Evolutionary conservation across 2,329 filamentous ascomycete species (phyloP).

Genomic region (Neopestalotiopsis sp.): DNA sequence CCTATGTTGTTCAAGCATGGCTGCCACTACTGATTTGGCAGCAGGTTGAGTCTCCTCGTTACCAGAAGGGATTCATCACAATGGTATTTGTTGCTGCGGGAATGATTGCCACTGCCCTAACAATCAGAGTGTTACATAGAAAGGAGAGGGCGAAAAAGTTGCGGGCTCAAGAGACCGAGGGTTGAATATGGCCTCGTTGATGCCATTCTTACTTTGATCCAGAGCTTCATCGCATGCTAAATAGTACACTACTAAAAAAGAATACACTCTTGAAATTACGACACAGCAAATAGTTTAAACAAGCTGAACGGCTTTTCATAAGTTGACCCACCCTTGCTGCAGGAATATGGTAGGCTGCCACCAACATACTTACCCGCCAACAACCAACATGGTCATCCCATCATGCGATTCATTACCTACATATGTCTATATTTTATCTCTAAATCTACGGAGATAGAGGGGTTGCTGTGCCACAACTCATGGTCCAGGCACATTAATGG

Average conservation of each 20-base stretch:
- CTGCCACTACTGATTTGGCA: slow-evolving; percentile 70
- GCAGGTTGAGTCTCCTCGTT: slow-evolving; percentile 64
- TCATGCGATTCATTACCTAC: too few relatives aligned
- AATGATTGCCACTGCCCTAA: slow-evolving; percentile 56
- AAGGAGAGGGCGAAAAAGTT: slow-evolving; percentile 38
- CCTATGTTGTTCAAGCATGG: slow-evolving; percentile 73
- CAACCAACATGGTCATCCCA: too few relatives aligned
- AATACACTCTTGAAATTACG: too few relatives aligned
- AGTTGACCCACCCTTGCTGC: too few relatives aligned
- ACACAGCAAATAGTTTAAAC: background rate
- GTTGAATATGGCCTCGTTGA: background rate
- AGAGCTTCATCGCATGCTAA: background rate
- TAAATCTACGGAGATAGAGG: too few relatives aligned
- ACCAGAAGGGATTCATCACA: slow-evolving; percentile 65
- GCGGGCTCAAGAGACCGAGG: slow-evolving; percentile 3
- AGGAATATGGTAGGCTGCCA: too few relatives aligned
- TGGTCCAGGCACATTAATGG: background rate
- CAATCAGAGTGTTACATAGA: slow-evolving; percentile 50
- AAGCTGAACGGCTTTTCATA: background rate
- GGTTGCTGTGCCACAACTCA: background rate
- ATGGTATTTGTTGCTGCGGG: slow-evolving; percentile 52
- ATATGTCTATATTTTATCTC: too few relatives aligned
- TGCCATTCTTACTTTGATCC: background rate
- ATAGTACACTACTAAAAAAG: background rate
- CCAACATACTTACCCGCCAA: too few relatives aligned